Conservation (phyloP, 1,284 basidiomycete species). For the Trichosporon faecale region DNA sequence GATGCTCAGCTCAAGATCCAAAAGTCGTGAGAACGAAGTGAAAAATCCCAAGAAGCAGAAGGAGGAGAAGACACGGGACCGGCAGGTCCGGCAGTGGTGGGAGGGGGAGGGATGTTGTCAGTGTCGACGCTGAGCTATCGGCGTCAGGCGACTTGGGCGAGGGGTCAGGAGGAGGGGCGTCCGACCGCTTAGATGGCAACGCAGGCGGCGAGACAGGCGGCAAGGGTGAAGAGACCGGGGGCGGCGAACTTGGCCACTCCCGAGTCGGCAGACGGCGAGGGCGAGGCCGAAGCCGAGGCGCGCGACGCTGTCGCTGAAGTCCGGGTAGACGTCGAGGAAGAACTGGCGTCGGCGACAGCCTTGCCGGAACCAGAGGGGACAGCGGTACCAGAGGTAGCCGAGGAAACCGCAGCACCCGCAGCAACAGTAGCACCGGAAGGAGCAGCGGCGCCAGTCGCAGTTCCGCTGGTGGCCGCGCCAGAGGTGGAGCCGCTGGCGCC, state of each 20-base stretch:
- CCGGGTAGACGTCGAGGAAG: neutral
- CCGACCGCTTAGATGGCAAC: conserved; percentile 26
- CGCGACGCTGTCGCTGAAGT: neutral
- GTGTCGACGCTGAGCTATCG: neutral
- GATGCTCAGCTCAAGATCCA: conserved; percentile 3
- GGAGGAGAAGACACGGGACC: neutral
- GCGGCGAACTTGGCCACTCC: conserved; percentile 21
- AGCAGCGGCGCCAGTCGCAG: neutral
- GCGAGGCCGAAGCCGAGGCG: conserved; percentile 16
- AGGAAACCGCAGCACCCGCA: conserved; percentile 12
- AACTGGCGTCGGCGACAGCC: neutral
- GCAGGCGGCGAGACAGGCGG: conserved; percentile 30
- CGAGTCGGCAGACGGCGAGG: conserved; percentile 18
- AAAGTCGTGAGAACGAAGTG: neutral
- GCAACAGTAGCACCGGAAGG: neutral
- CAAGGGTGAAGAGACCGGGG: conserved; percentile 26
- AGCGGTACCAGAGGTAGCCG: conserved; percentile 9
- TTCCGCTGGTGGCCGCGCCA: conserved; percentile 10
- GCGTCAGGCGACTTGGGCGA: neutral
- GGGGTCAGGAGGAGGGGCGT: too few species aligned
- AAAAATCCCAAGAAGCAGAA: neutral
- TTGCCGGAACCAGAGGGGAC: conserved; percentile 15
- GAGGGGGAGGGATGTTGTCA: neutral
- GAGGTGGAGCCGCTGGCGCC: conserved; percentile 11
- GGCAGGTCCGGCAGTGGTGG: neutral